Base-by-base conservation (phyloP, 1,284 basidiomycete genomes). In the Phellopilus nigrolimitatus region DNA sequence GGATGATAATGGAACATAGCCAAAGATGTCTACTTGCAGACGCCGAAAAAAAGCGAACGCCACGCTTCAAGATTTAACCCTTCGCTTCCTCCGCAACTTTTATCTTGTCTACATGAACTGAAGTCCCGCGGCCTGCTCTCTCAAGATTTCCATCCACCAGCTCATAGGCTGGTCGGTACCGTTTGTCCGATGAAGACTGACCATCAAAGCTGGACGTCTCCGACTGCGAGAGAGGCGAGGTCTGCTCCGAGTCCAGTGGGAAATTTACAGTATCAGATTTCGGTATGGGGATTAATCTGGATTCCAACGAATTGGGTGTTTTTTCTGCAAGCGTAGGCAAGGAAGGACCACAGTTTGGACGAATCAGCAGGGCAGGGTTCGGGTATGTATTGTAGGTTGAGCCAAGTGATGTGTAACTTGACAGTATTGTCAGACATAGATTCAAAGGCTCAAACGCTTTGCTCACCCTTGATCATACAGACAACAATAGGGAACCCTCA, bases 331-430 rank as follows among this genome's bases (percentile, higher is more conserved):
- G 47, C 17, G 21, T 6, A 5, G 42, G 7, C 22, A 33, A 34
- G 10, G 37, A 21, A 6, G 50, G 38, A 45, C 41, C 44, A 57
- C 62, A 64, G 1, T 47, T 28, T 5, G 61, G 56, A 46, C 59
- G 62, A 51, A 81, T 69, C 21, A 75, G 72, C 4, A 97, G 76
- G 0, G 88, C 78, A 0, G 95, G 95, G 62, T 99, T 99, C 0
- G 84, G 92, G 60, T 84, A 85, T 0, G 97, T 98, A 69, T 98
- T 97, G 69, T 83, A 91, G 1, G 90, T 95, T 13, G 93, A 97
- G 19, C 97, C 95, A 12, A 99, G 78, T 2, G 93, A 97, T 0
- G 97, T 99, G 67, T 97, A 99, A 27, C 92, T 95, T 57, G 13
- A n/a, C 21, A n/a, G n/a, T n/a, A n/a, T n/a, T n/a, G n/a, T n/a